Conservation (phyloP, 371 early-diverging fungal species). For the Mortierella sp. region DNA sequence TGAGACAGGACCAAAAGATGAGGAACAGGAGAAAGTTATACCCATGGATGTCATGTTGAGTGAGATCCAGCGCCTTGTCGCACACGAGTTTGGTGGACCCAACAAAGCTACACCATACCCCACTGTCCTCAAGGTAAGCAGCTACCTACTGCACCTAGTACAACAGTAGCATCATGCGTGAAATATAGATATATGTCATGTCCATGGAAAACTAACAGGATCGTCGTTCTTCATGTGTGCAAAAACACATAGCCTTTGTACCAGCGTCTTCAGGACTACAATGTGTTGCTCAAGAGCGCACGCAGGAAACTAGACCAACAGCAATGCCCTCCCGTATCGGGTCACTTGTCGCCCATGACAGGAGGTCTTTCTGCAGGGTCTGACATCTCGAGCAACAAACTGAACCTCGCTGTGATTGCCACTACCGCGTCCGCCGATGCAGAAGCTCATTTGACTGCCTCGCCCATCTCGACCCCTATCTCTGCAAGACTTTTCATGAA, state of each 20-base stretch:
- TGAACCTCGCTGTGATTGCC: background rate
- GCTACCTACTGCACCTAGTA: background rate
- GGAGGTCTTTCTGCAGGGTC: background rate
- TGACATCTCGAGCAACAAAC: background rate
- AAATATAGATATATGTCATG: background rate
- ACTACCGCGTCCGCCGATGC: background rate
- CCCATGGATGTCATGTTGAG: conserved; percentile 17
- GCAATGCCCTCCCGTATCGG: too few relatives aligned
- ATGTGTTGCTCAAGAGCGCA: conserved; percentile 33
- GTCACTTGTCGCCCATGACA: background rate
- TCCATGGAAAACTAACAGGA: too few relatives aligned
- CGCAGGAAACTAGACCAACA: conserved; percentile 13
- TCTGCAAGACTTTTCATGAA: background rate
- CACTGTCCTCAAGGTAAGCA: conserved; percentile 24
- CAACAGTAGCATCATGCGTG: background rate
- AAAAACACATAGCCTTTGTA: conserved; percentile 36
- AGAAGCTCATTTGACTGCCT: background rate
- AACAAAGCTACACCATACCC: conserved; percentile 22
- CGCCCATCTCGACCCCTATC: background rate
- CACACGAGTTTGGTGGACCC: conserved; percentile 34
- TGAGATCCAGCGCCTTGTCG: conserved; percentile 26
- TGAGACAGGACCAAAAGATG: background rate
- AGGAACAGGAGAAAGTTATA: background rate
- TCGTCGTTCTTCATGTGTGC: too few relatives aligned
- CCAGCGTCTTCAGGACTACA: conserved; percentile 30